Conservation (phyloP, 225 moss, liverwort and hornwort species). For the Bryoerythrophyllum caledonicum region DNA sequence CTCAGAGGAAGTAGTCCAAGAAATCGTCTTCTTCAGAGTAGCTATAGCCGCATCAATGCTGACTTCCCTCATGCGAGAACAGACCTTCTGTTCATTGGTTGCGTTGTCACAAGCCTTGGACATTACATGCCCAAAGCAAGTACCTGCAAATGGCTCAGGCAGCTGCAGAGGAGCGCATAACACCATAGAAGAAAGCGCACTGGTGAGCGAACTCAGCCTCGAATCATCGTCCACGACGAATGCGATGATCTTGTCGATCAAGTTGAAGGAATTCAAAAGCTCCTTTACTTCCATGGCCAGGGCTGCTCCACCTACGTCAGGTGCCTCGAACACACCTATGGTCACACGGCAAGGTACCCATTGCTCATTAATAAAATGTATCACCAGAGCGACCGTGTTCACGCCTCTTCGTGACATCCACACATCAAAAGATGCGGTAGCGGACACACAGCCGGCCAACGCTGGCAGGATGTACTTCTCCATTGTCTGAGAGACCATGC, state of each 20-base stretch:
- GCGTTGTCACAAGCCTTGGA: conserved; percentile 35
- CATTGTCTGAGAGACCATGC: conserved; percentile 56
- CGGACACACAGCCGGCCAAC: conserved; percentile 41
- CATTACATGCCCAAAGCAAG: conserved; percentile 53
- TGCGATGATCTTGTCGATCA: conserved; percentile 46
- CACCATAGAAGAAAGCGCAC: conserved; percentile 38
- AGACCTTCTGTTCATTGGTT: conserved; percentile 41
- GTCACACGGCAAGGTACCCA: conserved; percentile 56
- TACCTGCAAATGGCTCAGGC: conserved; percentile 43
- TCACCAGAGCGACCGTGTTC: conserved; percentile 41
- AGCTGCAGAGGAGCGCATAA: conserved; percentile 45
- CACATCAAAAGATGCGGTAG: conserved; percentile 43
- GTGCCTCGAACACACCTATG: conserved; percentile 48
- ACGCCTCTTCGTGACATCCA: conserved; percentile 51
- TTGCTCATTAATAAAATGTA: conserved; percentile 51
- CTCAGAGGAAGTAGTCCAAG: conserved; percentile 36
- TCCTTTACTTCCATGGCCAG: conserved; percentile 44
- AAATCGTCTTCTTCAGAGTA: conserved; percentile 33
- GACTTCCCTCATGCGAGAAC: conserved; percentile 37
- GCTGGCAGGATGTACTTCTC: conserved; percentile 49
- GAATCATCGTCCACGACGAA: conserved; percentile 40
- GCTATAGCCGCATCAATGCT: conserved; percentile 29
- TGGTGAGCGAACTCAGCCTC: conserved; percentile 28
- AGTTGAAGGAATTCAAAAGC: conserved; percentile 39
- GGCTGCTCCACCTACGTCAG: conserved; percentile 25